These are phyloP conservation scores for Pyrus bretschneideri DNA, from an alignment of 306 rosid genomes.

Conservation along the genomic window DNA sequence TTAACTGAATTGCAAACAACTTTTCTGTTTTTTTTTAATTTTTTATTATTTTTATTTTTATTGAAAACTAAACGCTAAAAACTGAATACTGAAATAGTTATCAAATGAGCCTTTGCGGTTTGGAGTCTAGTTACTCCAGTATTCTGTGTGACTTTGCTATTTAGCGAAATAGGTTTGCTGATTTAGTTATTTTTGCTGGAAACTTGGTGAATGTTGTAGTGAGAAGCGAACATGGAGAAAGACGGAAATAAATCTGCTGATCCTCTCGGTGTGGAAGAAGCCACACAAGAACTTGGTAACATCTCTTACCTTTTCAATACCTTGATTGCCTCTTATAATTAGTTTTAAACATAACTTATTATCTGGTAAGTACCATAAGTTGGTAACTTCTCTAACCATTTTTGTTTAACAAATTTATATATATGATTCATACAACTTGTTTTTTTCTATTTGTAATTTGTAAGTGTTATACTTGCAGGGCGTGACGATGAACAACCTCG, in stretches of 20 bases:
- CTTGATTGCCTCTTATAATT: not conserved
- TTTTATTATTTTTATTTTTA: no score
- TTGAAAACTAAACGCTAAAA: no score
- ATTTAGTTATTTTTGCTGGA: not conserved
- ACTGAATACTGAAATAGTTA: not conserved
- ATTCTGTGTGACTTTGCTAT: not conserved
- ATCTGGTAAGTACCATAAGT: not conserved
- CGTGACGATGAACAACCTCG: slow-evolving; percentile 49
- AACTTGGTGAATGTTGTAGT: not conserved
- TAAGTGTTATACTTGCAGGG: slow-evolving; percentile 23
- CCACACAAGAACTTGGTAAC: slow-evolving; percentile 44
- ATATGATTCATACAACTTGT: not conserved
- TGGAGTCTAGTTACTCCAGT: not conserved
- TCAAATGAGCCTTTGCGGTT: not conserved
- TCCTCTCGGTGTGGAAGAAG: slow-evolving; percentile 32
- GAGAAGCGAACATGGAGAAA: not conserved
- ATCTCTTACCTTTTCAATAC: slow-evolving; percentile 4
- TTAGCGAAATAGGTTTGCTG: not conserved
- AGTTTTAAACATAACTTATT: not conserved
- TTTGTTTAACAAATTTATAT: not conserved
- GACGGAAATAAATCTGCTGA: not conserved
- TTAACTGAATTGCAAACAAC: not conserved
- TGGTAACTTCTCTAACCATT: not conserved
- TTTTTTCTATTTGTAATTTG: no score
- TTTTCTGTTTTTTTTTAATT: no score